Evolutionary conservation across 2,329 filamentous ascomycete genomes (phyloP).

Genomic region (Aspergillus sp.): DNA sequence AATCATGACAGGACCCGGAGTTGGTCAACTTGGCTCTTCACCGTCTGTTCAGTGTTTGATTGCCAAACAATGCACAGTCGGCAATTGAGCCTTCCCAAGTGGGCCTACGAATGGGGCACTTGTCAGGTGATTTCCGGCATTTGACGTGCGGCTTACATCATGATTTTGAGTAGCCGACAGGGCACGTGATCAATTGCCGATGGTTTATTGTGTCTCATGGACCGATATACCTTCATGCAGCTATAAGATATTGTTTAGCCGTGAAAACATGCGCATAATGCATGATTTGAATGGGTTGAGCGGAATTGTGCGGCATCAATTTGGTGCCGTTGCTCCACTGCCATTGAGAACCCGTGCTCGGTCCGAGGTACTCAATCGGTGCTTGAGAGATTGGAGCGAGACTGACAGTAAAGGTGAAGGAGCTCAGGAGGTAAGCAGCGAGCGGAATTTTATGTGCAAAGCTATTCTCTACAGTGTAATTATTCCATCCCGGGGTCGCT

Average conservation of each 20-base stretch:
- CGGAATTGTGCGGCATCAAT: not conserved
- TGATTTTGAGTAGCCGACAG: not conserved
- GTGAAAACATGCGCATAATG: not conserved
- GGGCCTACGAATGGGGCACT: not conserved
- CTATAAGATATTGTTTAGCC: not conserved
- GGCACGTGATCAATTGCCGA: constrained; percentile 7
- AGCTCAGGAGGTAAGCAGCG: not conserved
- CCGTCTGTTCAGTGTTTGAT: not conserved
- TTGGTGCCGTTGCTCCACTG: not conserved
- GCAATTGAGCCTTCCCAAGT: constrained; percentile 4
- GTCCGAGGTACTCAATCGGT: constrained; percentile 9
- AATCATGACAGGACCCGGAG: not conserved
- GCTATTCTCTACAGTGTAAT: not conserved
- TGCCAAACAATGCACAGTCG: not conserved
- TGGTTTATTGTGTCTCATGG: no score
- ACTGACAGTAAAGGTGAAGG: not conserved
- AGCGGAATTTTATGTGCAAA: not conserved
- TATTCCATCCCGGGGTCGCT: not conserved
- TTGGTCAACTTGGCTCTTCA: not conserved
- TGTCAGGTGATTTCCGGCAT: not conserved
- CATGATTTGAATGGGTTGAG: not conserved
- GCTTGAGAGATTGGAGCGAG: not conserved
- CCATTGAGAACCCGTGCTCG: not conserved
- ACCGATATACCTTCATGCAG: not conserved
- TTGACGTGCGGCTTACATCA: not conserved